These are phyloP conservation scores for Alternaria atra DNA, from an alignment of 2,329 filamentous ascomycete genomes.

Conservation along the genomic window DNA sequence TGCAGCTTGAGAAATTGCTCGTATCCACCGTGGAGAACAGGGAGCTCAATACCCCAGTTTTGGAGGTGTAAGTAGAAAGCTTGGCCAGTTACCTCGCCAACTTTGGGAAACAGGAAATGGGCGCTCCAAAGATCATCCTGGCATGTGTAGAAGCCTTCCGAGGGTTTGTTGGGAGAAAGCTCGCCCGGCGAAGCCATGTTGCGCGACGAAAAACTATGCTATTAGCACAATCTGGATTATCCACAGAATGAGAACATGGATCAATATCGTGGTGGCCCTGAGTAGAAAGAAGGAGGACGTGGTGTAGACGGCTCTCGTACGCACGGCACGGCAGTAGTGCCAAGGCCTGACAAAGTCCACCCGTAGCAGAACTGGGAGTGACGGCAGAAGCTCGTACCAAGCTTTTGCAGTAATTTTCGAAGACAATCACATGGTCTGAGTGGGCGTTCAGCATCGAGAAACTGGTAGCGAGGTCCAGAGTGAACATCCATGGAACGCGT, in stretches of 20 bases:
- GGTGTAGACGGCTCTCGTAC: background rate
- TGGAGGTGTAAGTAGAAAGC: slow-evolving; percentile 9
- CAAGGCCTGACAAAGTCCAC: slow-evolving; percentile 2
- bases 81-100: slow-evolving; percentile 10
- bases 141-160: background rate
- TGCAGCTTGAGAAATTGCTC: slow-evolving; percentile 15
- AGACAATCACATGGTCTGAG: background rate
- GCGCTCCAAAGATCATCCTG: background rate
- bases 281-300: background rate
- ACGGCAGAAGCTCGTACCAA: background rate
- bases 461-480: background rate
- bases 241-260: background rate
- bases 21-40: background rate
- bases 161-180: background rate
- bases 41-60: background rate
- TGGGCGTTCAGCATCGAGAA: background rate
- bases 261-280: background rate
- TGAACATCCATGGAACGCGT: background rate
- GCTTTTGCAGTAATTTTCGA: background rate
- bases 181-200: background rate
- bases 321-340: background rate
- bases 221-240: background rate
- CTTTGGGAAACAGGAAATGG: slow-evolving; percentile 1
- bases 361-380: background rate
- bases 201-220: background rate